Percentiles rank a stretch among this genome's conserved stretches.
Evolutionary conservation across 768 basidiomycete genomes (phyloP).

Genomic region (Phylloporus rhodoxanthus): DNA sequence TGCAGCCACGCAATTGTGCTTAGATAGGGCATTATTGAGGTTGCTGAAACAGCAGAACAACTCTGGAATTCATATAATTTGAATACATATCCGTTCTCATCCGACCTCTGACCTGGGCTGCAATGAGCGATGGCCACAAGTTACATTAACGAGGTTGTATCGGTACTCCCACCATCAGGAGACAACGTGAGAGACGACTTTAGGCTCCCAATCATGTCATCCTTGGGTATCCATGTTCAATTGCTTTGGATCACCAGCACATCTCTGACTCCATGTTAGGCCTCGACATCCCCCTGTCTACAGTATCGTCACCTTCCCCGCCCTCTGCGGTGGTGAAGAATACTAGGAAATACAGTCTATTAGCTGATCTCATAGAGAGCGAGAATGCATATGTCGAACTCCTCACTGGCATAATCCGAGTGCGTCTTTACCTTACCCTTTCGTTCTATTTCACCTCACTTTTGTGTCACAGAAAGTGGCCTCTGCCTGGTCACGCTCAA

Average conservation of each 20-base stretch:
- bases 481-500: constrained; percentile 93
- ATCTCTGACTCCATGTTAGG: constrained; percentile 20
- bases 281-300: constrained; percentile 20
- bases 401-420: constrained; percentile 85
- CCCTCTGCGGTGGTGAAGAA: constrained; percentile 39
- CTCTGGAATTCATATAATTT: too few relatives aligned
- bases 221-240: constrained; percentile 19
- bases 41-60: not conserved
- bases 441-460: constrained; percentile 7
- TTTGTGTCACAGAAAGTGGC: constrained; percentile 75
- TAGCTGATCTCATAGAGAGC: constrained; percentile 89
- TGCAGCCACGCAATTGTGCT: constrained; percentile 34
- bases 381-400: constrained; percentile 91
- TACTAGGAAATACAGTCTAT: constrained; percentile 70
- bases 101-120: not conserved
- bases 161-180: constrained; percentile 21
- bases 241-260: constrained; percentile 1
- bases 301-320: constrained; percentile 15
- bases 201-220: constrained; percentile 11
- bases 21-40: constrained; percentile 22
- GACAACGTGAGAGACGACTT: constrained; percentile 3
- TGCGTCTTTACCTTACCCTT: constrained; percentile 36
- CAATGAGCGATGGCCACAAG: constrained; percentile 9
- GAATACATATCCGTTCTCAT: not conserved
- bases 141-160: not conserved